Conservation (phyloP, 306 rosid species). For the Cicer bijugum region DNA sequence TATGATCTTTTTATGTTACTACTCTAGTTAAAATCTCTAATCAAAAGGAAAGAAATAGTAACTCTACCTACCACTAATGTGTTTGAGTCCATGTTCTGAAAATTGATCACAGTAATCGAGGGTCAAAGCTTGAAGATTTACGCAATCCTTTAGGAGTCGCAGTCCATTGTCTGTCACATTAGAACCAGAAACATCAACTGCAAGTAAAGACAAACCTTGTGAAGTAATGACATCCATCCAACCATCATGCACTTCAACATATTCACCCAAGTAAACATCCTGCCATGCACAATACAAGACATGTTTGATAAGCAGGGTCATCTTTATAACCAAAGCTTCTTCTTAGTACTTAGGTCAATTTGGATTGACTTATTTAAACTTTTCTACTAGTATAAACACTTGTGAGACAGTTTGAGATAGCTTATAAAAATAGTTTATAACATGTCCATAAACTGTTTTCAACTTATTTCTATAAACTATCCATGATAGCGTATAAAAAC, state of each 20-base stretch:
- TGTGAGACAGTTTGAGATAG: no score
- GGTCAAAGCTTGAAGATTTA: slow-evolving; percentile 58
- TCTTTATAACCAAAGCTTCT: neutral
- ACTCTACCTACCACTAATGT: slow-evolving; percentile 65
- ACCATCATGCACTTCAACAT: slow-evolving; percentile 62
- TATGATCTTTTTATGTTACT: neutral
- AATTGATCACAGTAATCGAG: slow-evolving; percentile 64
- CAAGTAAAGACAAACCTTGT: slow-evolving; percentile 64
- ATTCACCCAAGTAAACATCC: slow-evolving; percentile 70
- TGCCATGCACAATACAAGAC: slow-evolving; percentile 46
- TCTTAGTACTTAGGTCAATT: neutral
- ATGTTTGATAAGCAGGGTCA: slow-evolving; percentile 7
- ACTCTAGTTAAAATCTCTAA: slow-evolving; percentile 19
- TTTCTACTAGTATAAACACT: no score
- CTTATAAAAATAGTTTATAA: no score
- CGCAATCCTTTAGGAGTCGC: slow-evolving; percentile 58
- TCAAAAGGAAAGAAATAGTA: slow-evolving; percentile 25
- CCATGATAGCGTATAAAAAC: no score
- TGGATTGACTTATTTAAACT: no score
- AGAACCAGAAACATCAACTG: slow-evolving; percentile 70
- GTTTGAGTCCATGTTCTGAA: slow-evolving; percentile 65
- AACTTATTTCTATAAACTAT: no score
- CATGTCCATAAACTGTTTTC: no score
- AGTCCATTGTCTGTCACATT: slow-evolving; percentile 64
- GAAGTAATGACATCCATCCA: slow-evolving; percentile 75